Evolutionary conservation across 2,329 filamentous ascomycete species (phyloP).

Genomic region (Trichophyton benhamiae): DNA sequence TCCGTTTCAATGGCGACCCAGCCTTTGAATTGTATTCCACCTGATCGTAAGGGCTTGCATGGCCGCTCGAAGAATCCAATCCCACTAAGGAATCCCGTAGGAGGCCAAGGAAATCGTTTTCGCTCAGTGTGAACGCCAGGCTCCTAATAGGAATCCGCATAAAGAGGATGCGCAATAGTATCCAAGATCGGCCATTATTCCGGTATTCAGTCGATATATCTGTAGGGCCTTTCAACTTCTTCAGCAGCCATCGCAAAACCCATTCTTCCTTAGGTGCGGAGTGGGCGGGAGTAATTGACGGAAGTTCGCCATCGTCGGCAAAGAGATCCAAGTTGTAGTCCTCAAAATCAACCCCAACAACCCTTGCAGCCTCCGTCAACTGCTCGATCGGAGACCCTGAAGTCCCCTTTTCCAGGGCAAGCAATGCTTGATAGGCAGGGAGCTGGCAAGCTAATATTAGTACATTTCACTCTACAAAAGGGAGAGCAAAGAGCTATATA

Average conservation of each 20-base stretch:
- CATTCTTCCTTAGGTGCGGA: slow-evolving; percentile 47
- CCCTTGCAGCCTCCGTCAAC: slow-evolving; percentile 32
- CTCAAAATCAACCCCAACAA: slow-evolving; percentile 30
- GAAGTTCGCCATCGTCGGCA: neutral
- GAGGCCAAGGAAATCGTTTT: slow-evolving; percentile 54
- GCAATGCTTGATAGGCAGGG: slow-evolving; percentile 31
- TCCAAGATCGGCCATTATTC: slow-evolving; percentile 35
- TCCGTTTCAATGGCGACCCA: slow-evolving; percentile 24
- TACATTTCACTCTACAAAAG: slow-evolving; percentile 11
- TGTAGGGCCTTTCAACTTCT: slow-evolving; percentile 40
- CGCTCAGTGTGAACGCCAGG: slow-evolving; percentile 57
- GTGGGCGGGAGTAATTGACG: neutral
- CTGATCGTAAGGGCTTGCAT: slow-evolving; percentile 12
- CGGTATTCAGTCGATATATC: slow-evolving; percentile 30
- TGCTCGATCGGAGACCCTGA: slow-evolving; percentile 26
- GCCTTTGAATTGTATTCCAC: slow-evolving; percentile 19
- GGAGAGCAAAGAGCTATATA: neutral
- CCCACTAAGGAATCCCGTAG: slow-evolving; percentile 56
- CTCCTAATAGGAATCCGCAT: slow-evolving; percentile 58
- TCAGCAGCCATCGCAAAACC: slow-evolving; percentile 54
- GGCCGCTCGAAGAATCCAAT: slow-evolving; percentile 15
- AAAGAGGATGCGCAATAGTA: slow-evolving; percentile 51
- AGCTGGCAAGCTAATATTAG: slow-evolving; percentile 18
- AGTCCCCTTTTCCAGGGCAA: slow-evolving; percentile 34
- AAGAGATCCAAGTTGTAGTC: slow-evolving; percentile 14